phyloP scores from a whole-genome alignment of 148 eudicot genomes.

The Vaccinium darrowii region DNA sequence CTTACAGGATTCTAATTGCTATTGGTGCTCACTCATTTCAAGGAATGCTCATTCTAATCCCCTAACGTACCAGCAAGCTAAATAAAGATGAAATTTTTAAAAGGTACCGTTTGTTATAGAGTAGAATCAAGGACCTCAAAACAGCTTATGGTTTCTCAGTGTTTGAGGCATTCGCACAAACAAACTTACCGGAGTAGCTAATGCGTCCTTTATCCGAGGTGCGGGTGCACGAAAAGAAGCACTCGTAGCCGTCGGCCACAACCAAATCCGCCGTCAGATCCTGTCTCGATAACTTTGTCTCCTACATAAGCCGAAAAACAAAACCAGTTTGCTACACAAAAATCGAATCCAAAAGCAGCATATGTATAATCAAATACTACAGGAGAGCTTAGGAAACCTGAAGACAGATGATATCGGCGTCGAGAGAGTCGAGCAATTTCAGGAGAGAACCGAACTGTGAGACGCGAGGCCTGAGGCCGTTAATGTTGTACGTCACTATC shows the following conservation, averaged over 20 bases:
- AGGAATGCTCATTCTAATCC: neutral
- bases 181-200: conserved; percentile 70
- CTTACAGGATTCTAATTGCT: no score
- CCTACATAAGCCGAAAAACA: conserved; percentile 33
- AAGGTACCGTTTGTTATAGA: neutral
- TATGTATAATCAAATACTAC: neutral
- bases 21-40: neutral
- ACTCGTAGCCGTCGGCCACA: conserved; percentile 86
- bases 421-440: conserved; percentile 73
- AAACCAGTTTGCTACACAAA: neutral
- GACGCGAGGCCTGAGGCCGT: conserved; percentile 83
- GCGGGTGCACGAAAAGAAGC: conserved; percentile 94
- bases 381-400: conserved; percentile 44
- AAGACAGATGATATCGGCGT: conserved; percentile 88
- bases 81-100: neutral
- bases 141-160: neutral
- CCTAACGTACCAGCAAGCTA: neutral
- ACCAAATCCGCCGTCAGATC: conserved; percentile 78
- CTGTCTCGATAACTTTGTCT: conserved; percentile 76
- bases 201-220: conserved; percentile 70
- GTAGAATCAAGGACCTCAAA: neutral
- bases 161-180: conserved; percentile 9
- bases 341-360: neutral
- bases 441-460: conserved; percentile 84
- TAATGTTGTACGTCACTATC: conserved; percentile 93